Base-by-base conservation (phyloP, 2,329 filamentous ascomycete species). In the Dissoconium aciculare region DNA sequence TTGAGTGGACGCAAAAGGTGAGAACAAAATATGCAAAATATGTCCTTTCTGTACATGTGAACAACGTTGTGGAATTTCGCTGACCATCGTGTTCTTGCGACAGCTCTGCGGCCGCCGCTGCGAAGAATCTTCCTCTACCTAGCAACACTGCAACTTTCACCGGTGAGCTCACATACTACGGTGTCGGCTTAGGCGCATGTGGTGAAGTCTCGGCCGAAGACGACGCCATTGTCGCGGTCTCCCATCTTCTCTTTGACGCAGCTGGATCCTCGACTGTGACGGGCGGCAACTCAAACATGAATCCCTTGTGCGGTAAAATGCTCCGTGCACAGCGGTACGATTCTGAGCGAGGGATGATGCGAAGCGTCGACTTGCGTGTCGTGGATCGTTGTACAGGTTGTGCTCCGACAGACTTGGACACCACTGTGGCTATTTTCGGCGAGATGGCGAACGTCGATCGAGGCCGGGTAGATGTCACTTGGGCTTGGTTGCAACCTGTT, bases 131-230 rank as follows among this genome's bases (percentile, higher is more conserved):
- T 5, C 66, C 67, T 3, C 56, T 71, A 5, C 67, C 67, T 3
- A 57, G 55, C 14, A 61, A 66, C 33, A 58, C 60, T 8, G 58
- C 63, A 1, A 62, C 64, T 1, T 71, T 69, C 44, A 64, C 57
- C 3, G 77, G 75, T 31, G 74, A 80, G 29, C 51, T 80, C 30
- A 82, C 76, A 1, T 85, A 74, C 57, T 85, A 78, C 51, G 57
- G 60, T 11, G 69, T 76, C 0, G 68, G 54, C 0, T 61, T 81
- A 3, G 79, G 80, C 9, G 73, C 78, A 0, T 87, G 81, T 49
- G 80, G 79, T 4, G 53, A 66, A 17, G 62, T 55, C 2, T 71
- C 67, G 31, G 53, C 49, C 1, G 58, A 62, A 5, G 54, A 51
- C 5, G 74, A 83, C 34, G 47, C 64, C 34, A 68, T 85, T 24